Conservation (phyloP, 139 green algal genomes). For the Microglena sp. region DNA sequence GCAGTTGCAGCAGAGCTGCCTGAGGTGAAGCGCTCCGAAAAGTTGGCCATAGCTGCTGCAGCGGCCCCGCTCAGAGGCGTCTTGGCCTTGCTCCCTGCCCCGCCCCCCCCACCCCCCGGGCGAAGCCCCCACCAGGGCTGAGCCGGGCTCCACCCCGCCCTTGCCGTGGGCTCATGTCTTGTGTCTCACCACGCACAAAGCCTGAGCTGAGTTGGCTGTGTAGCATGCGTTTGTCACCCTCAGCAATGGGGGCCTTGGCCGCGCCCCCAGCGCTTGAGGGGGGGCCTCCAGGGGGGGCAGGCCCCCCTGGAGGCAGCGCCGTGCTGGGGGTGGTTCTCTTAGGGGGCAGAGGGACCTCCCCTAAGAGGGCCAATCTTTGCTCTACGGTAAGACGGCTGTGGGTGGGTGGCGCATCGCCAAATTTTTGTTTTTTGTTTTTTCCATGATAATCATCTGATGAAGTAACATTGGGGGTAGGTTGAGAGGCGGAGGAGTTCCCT, state of each 20-base stretch:
- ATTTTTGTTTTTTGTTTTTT: background rate
- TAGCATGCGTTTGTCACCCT: background rate
- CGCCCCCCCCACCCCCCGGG: background rate
- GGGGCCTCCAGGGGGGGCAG: background rate
- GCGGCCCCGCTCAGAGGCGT: background rate
- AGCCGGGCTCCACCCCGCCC: background rate
- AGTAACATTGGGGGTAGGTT: too few species aligned
- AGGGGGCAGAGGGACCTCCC: slow-evolving; percentile 44
- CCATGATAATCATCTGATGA: too few species aligned
- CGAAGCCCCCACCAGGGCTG: background rate
- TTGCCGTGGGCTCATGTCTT: slow-evolving; percentile 3
- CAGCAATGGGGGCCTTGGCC: background rate
- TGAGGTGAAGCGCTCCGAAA: slow-evolving; percentile 25
- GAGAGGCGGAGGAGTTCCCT: background rate
- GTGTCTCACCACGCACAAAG: background rate
- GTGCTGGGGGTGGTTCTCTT: too few species aligned
- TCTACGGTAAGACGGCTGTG: slow-evolving; percentile 25
- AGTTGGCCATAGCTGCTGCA: slow-evolving; percentile 17
- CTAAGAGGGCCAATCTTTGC: slow-evolving; percentile 50
- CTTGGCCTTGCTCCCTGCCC: background rate
- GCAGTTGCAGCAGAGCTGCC: slow-evolving; percentile 22
- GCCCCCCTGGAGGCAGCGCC: background rate
- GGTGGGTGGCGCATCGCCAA: background rate
- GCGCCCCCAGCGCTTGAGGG: background rate
- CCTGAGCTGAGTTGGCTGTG: background rate